Evolutionary conservation across 2,329 filamentous ascomycete species (phyloP), one percentile per base, ranked within the genome.

Genomic region (Aspergillus intermedius): DNA sequence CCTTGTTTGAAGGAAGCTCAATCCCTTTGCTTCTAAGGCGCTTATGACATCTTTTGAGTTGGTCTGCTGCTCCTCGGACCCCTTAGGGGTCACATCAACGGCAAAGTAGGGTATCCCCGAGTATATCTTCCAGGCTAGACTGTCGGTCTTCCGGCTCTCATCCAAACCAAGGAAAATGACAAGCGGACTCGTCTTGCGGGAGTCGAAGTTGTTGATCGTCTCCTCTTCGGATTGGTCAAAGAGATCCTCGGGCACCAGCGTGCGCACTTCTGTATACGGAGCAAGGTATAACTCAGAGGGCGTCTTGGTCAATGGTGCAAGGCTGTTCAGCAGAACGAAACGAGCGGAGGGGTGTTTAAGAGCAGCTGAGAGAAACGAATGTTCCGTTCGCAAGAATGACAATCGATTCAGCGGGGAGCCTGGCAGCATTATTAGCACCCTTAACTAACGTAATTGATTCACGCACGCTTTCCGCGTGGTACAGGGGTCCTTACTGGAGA

Each of bases 131-230:
- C 65, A 70, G 3, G 62, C 50, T 46, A 74, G 53, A 15, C 59
- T 63, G 42, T 59, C 61, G 32, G 76, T 67, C 44, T 74, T 73
- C 22, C 67, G 68, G 43, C 67, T 70, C 65, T 95, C 89, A 57
- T 95, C 83, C 43, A 96, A 70, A 0, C 91, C 91, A 23, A 97
- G 73, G 64, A 97, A 96, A 46, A 97, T 76, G 45, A 96, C 75
- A 53, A 88, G 78, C 3, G 90, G 85, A 17, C 75, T 69, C 13
- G 81, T 81, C 47, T 79, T 73, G 4, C 76, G 73, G 25, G 88
- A 94, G 70, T 95, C 84, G 67, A 84, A 96, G 28, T 77, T 73
- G 60, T 81, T 80, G 51, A 94, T 77, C 56, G 84, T 65, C 42
- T 93, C 83, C 56, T 84, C 82, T 65, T 97, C 91, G 1, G 77